phyloP scores from a whole-genome alignment of 306 rosid genomes.

The Glycine tomentella region DNA sequence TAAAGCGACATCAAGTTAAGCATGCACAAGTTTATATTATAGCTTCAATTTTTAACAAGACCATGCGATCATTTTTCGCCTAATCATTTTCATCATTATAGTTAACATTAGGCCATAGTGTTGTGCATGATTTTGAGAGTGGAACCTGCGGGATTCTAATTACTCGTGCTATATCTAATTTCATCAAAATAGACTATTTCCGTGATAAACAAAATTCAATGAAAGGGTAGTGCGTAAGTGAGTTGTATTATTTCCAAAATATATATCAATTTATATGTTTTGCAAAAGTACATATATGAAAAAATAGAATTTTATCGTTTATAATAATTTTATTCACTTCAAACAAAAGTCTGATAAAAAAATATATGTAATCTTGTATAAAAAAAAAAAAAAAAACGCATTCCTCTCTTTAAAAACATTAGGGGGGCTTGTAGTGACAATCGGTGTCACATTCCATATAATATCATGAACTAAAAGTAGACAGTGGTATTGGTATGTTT shows the following conservation, averaged over 20 bases:
- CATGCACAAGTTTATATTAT: neutral
- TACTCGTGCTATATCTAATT: neutral
- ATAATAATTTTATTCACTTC: too few species aligned
- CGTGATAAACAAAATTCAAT: neutral
- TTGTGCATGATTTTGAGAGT: neutral
- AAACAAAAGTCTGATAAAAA: too few species aligned
- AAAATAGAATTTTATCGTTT: too few species aligned
- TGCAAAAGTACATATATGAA: too few species aligned
- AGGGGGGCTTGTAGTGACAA: too few species aligned
- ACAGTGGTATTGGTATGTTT: too few species aligned
- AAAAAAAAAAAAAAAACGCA: too few species aligned
- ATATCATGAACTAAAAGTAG: too few species aligned
- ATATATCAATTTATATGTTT: too few species aligned
- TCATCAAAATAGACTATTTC: neutral
- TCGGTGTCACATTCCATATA: too few species aligned
- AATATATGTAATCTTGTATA: too few species aligned
- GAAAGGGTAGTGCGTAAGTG: neutral
- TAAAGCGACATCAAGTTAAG: constrained; percentile 19
- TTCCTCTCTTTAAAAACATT: too few species aligned
- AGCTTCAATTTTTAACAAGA: neutral
- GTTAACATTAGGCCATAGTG: neutral
- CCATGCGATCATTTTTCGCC: neutral
- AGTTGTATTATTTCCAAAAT: neutral
- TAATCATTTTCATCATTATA: constrained; percentile 4
- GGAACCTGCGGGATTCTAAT: neutral